Evolutionary conservation across 495 filamentous ascomycete genomes (phyloP).

Genomic region (Penicillium riverlandense): DNA sequence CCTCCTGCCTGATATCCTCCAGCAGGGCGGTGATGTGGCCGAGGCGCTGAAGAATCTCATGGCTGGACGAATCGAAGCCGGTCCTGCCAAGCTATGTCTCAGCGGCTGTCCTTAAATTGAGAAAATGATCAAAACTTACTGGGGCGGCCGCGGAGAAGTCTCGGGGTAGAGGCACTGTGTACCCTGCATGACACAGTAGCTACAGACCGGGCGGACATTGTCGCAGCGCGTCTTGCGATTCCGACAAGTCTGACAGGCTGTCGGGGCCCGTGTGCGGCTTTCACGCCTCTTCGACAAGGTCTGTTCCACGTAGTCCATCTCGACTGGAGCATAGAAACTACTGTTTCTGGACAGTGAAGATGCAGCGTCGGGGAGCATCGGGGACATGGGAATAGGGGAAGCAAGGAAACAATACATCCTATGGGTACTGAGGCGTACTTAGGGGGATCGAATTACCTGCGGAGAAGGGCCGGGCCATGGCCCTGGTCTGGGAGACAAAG

Average conservation of each 20-base stretch:
- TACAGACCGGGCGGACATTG: conserved; percentile 20
- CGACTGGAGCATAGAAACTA: neutral
- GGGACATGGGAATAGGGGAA: conserved; percentile 6
- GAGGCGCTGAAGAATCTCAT: conserved; percentile 16
- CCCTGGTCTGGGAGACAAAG: conserved; percentile 7
- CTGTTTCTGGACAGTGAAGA: conserved; percentile 2
- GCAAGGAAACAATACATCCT: conserved; percentile 7
- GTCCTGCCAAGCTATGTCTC: conserved; percentile 8
- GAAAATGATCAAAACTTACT: conserved; percentile 12
- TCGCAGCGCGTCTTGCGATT: conserved; percentile 24
- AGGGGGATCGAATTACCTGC: conserved; percentile 1
- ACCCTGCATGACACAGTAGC: conserved; percentile 18
- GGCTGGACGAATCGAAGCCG: conserved; percentile 11
- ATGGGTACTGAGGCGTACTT: conserved; percentile 7
- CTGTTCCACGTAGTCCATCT: conserved; percentile 1
- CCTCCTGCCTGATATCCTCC: conserved; percentile 18
- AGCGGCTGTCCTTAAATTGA: neutral
- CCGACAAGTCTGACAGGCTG: conserved; percentile 23
- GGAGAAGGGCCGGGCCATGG: neutral
- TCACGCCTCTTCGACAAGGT: conserved; percentile 16
- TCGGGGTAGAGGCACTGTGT: conserved; percentile 21
- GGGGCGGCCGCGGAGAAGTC: conserved; percentile 11
- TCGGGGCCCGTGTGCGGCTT: conserved; percentile 20
- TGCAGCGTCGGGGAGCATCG: conserved; percentile 10
- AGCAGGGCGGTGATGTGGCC: conserved; percentile 15